Base-by-base conservation (phyloP, 345 rosid genomes). In the Heritiera littoralis region DNA sequence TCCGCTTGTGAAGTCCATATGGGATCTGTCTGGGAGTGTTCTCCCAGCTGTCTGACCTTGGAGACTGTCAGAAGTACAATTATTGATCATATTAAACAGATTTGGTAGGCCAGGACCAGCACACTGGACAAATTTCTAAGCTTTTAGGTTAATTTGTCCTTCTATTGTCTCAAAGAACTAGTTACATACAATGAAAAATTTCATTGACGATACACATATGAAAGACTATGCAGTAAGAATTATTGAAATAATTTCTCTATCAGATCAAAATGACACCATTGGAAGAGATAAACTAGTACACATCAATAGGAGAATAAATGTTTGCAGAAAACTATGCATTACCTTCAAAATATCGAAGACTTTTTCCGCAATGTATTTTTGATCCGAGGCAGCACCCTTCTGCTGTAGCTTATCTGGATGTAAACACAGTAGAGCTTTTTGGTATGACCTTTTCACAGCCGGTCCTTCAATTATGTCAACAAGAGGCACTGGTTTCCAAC, bases 331-430 rank as follows among this genome's bases (percentile, higher is more conserved):
- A 48, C 61, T 17, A 52, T 15, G 23, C 17, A 11, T 74, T 83
- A 95, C 99, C 98, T 95, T 97, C 86, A 95, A 85, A 63, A 95
- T 86, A 66, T 88, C 94, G 9, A 92, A 95, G 78, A 95, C 92
- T 81, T 86, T 84, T 81, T 91, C 90, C 20, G 99, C 98, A 60
- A 80, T 86, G 87, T 92, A 90, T 77, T 87, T 95, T 35, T 91
- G 92, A 81, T 90, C 80, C 18, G 88, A 75, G 73, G 93, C 80
- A 55, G 94, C 98, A 61, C 94, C 89, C 81, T 93, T 93, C 80
- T 93, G 99, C 83, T 95, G 97, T 59, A 93, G 89, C 84, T 95
- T 95, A 80, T 95, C 99, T 55, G 99, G 99, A 80, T 95, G 99
- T 76, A 95, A 89, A 75, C 87, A 91, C 48, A 95, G 91, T 68